A percentile compares a stretch with the other conserved stretches of the same genome.
These are phyloP conservation scores for Hypoxylon trugodes DNA, from an alignment of 495 filamentous ascomycete species.

Conservation along the genomic window DNA sequence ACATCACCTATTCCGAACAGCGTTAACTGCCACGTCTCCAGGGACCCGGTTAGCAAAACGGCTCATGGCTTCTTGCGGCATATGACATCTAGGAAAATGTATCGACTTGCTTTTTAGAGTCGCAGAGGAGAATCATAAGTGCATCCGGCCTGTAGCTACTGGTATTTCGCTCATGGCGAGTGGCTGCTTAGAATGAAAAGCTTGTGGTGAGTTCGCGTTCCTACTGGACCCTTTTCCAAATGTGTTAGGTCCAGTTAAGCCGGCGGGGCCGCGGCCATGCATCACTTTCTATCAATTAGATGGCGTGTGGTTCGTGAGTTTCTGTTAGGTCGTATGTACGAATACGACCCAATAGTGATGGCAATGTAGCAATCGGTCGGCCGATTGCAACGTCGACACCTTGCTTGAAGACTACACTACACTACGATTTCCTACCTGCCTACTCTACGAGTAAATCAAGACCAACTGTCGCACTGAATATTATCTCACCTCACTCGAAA, in stretches of 20 bases:
- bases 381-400: constrained; percentile 20
- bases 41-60: constrained; percentile 4
- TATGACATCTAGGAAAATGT: constrained; percentile 3
- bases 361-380: constrained; percentile 34
- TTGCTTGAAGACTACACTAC: too few species aligned
- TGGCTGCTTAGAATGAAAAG: neutral
- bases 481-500: constrained; percentile 18
- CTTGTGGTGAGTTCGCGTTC: neutral
- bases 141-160: too few species aligned
- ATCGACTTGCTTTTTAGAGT: too few species aligned
- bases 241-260: constrained; percentile 1
- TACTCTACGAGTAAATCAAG: too few species aligned
- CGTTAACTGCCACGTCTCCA: constrained; percentile 13
- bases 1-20: constrained; percentile 7
- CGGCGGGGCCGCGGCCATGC: neutral
- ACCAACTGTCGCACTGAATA: constrained; percentile 10
- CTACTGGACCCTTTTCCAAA: too few species aligned
- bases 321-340: neutral
- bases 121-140: too few species aligned
- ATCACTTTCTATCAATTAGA: constrained; percentile 5
- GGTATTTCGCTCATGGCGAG: too few species aligned
- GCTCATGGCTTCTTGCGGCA: constrained; percentile 12
- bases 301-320: neutral
- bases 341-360: constrained; percentile 4
- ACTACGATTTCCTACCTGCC: too few species aligned